Conservation (phyloP, 495 filamentous ascomycete species). For the Staphylotrichum tortipilum region DNA sequence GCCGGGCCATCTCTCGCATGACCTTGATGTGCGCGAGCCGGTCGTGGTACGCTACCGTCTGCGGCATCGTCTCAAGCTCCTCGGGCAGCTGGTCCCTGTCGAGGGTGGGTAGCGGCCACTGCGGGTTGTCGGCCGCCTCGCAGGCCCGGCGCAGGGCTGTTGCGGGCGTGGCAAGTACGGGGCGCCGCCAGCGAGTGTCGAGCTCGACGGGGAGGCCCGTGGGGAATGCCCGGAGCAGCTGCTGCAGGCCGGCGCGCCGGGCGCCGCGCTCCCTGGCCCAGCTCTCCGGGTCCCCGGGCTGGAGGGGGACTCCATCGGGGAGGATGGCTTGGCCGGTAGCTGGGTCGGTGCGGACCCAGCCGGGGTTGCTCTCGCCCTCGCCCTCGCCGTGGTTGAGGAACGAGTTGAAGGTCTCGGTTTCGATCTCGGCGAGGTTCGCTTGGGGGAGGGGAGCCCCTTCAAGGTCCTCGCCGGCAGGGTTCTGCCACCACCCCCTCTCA, state of each 20-base stretch:
- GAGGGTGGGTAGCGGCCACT: constrained; percentile 11
- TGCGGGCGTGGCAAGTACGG: constrained; percentile 21
- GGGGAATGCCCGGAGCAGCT: constrained; percentile 24
- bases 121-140: constrained; percentile 2
- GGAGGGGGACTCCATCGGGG: constrained; percentile 4
- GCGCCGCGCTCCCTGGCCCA: constrained; percentile 27
- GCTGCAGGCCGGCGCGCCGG: constrained; percentile 34
- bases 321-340: constrained; percentile 5
- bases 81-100: neutral
- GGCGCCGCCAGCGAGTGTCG: constrained; percentile 20
- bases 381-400: too few relatives aligned
- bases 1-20: constrained; percentile 1
- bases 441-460: neutral
- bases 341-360: constrained; percentile 4
- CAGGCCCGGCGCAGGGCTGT: neutral
- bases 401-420: constrained; percentile 6
- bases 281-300: neutral
- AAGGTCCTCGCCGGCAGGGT: neutral
- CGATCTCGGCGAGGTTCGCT: constrained; percentile 9
- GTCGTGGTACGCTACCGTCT: constrained; percentile 4
- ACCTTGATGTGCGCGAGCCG: neutral
- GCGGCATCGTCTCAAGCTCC: constrained; percentile 16
- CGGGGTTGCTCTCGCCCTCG: neutral
- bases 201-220: constrained; percentile 14
- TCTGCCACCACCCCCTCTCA: neutral